A percentile compares a stretch with the other conserved stretches of the same genome.
phyloP scores from a whole-genome alignment of 2,329 filamentous ascomycete genomes.

The Phyllosticta capitalensis region DNA sequence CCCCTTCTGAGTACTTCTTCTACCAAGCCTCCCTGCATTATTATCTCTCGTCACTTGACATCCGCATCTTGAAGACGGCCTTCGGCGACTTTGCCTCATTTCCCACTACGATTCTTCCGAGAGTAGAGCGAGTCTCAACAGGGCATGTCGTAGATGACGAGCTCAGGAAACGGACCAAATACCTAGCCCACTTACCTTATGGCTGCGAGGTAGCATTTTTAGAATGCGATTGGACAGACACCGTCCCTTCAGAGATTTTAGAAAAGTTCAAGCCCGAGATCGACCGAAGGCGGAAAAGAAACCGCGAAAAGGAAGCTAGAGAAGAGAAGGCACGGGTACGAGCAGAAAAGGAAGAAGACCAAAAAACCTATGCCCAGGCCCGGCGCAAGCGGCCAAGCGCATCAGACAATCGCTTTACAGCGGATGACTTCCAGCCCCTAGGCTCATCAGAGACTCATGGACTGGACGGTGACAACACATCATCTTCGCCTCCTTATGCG shows the following conservation, averaged over 20 bases:
- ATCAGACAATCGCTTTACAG: constrained; percentile 42
- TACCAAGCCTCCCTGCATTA: constrained; percentile 82
- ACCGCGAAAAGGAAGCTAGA: constrained; percentile 71
- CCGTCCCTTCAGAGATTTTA: constrained; percentile 67
- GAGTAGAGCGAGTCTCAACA: constrained; percentile 80
- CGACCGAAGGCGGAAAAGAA: constrained; percentile 63
- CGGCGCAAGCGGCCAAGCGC: constrained; percentile 48
- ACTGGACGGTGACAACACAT: constrained; percentile 26
- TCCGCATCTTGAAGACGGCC: constrained; percentile 80
- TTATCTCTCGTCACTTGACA: constrained; percentile 83
- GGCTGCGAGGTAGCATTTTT: constrained; percentile 88
- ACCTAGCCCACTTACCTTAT: constrained; percentile 74
- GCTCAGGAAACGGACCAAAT: constrained; percentile 73
- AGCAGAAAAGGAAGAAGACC: constrained; percentile 70
- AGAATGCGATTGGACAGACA: constrained; percentile 92
- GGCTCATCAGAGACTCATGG: constrained; percentile 19
- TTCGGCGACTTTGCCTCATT: constrained; percentile 77
- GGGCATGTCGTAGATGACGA: constrained; percentile 82
- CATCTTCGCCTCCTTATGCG: constrained; percentile 38
- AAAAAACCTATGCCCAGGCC: constrained; percentile 55
- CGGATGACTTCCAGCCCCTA: constrained; percentile 36
- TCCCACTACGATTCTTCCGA: constrained; percentile 74
- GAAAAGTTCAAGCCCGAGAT: constrained; percentile 68
- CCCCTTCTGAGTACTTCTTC: constrained; percentile 62
- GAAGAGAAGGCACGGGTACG: constrained; percentile 79